Evolutionary conservation across 2,329 filamentous ascomycete genomes (phyloP), one percentile per base, ranked within the genome.

Genomic region (Lanzia echinophila): DNA sequence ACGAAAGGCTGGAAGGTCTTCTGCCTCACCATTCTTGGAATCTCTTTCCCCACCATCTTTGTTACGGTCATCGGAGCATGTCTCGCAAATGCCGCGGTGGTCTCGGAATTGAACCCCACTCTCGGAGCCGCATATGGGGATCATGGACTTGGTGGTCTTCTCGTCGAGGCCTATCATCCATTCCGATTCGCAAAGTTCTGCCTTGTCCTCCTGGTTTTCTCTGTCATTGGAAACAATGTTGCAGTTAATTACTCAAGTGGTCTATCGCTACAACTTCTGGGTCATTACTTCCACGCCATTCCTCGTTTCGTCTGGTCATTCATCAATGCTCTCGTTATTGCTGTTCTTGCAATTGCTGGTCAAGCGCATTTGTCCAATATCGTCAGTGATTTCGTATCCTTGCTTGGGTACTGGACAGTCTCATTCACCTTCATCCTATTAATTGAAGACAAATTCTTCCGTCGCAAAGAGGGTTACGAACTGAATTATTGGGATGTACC

Each of bases 141-240:
- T 20, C 67, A 75, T 43, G 73, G 72, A 12, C 67, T 79, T 1
- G 75, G 76, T 19, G 75, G 73, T 55, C 67, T 78, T 4, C 70
- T 79, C 56, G 65, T 72, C 22, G 68, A 70, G 41, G 69, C 73
- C 61, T 71, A 74, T 19, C 69, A 75, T 56, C 75, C 75, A 1
- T 58, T 67, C 7, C 72, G 72, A 20, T 78, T 75, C 60, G 72
- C 73, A 32, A 77, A 78, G 54, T 72, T 78, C 61, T 70, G 73
- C 44, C 70, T 67, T n/a, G 62, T 66, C 13, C 54, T 67, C 15
- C 57, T 66, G 33, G 59, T 63, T 20, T 67, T 67, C 59, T 64
- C 64, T 22, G 65, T 67, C 17, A 43, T 67, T 3, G 65, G 64
- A 15, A 67, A 67, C 50, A 67, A 66, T 34, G 57, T 66, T 2